Percentiles rank a stretch among this genome's conserved stretches.
Conservation (phyloP, 1,284 basidiomycete genomes). For the Pyrrhoderma noxium region DNA sequence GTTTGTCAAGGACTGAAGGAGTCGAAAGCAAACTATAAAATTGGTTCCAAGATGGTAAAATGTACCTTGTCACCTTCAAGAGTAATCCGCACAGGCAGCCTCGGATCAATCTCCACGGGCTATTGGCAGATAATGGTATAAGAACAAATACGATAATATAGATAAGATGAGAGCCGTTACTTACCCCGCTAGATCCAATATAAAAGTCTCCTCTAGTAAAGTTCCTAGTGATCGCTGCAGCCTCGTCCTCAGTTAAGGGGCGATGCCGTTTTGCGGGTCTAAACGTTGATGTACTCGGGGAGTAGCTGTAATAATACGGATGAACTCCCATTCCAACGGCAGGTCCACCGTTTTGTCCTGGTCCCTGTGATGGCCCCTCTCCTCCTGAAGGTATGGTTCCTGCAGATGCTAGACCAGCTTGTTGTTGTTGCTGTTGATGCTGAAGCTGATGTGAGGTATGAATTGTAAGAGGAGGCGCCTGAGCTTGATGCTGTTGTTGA, state of each 20-base stretch:
- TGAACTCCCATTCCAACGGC: conserved; percentile 22
- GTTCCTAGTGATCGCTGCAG: conserved; percentile 71
- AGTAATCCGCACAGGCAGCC: conserved; percentile 64
- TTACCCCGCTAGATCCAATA: conserved; percentile 54
- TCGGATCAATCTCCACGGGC: conserved; percentile 70
- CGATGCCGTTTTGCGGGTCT: conserved; percentile 68
- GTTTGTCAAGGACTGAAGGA: too few relatives aligned
- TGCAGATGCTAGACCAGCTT: too few relatives aligned
- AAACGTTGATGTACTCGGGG: conserved; percentile 67
- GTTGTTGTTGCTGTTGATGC: too few relatives aligned
- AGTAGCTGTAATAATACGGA: conserved; percentile 74
- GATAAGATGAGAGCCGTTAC: conserved; percentile 62
- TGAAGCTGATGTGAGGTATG: too few relatives aligned
- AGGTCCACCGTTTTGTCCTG: too few relatives aligned
- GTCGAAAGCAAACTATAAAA: too few relatives aligned
- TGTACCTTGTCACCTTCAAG: conserved; percentile 75
- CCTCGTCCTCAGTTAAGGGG: conserved; percentile 69
- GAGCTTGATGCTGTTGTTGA: too few relatives aligned
- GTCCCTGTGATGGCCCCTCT: too few relatives aligned
- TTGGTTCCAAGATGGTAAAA: conserved; percentile 50
- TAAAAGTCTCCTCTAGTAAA: conserved; percentile 73
- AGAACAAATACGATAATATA: conserved; percentile 25
- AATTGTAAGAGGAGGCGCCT: too few relatives aligned
- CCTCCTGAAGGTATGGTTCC: too few relatives aligned
- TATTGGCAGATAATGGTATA: conserved; percentile 47